Base-by-base conservation (phyloP, 2,329 filamentous ascomycete genomes). In the Scedosporium dehoogii region DNA sequence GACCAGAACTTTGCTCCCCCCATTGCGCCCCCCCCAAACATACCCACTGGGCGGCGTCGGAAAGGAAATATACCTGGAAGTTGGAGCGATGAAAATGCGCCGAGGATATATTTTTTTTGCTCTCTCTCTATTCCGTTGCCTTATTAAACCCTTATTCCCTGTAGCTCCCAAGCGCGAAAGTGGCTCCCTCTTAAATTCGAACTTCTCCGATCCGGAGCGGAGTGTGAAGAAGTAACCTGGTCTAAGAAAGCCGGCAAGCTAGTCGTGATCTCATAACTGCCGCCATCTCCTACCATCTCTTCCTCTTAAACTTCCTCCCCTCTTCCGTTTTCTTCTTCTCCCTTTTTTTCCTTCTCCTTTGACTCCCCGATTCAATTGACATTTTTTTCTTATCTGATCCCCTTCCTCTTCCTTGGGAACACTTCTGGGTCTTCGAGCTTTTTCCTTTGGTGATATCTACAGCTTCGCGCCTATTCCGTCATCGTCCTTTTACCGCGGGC, bases 301-400 rank as follows among this genome's bases (percentile, higher is more conserved):
- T 18, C 25, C 29, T 12, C 33, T 18, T 41, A 16, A 6, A 3
- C 33, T 46, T 59, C 41, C n/a, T 46, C 41, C 46, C 46, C 58
- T 58, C 53, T 59, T 59, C 21, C 25, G 16, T 56, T 57, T 44
- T 53, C 56, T 62, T 62, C 60, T 46, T 61, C 51, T 60, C 60
- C 5, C 48, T 44, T 44, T n/a, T 46, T 25, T 46, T 57, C 33
- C 21, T 57, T 44, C 21, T 59, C 42, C 29, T 59, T 25, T 21
- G 6, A 42, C 27, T 21, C 44, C 18, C 44, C 16, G 18, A 21
- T 16, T 46, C 16, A 25, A 53, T 58, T 59, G 57, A 59, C 25
- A 33, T 23, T 48, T 46, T 23, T 41, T 46, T 38, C 56, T 62
- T 59, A 33, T 57, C 48, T 18, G 23, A 44, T 27, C 29, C 38